Base-by-base conservation (phyloP, 177 flowering plant genomes). In the Vitis hybrid region DNA sequence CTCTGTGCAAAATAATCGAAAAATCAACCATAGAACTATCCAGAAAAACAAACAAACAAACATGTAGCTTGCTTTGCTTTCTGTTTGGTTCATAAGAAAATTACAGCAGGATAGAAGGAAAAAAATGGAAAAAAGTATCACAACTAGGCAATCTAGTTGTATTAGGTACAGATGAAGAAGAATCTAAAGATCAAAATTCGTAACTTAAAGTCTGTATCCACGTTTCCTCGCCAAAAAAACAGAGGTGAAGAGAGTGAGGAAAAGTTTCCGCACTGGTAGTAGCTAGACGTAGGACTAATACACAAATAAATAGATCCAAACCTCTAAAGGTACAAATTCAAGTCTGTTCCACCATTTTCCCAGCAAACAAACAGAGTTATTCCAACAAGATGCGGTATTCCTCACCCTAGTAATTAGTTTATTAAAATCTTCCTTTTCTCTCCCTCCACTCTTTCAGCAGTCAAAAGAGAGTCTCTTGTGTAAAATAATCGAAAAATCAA, bases 31-130 rank as follows among this genome's bases (percentile, higher is more conserved):
- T 15, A 14, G 19, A 33, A 61, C 33, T 33, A 74, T 51, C 26
- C 29, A 67, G 13, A 70, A 69, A 65, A 10, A 33, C 11, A 63
- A 55, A 55, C 45, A 13, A 29, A 39, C 48, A 6, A 70, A 18
- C 29, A 55, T 26, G 9, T 33, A 33, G 45, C 45, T 33, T 33
- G 45, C 6, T 33, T 33, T 33, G 7, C 45, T 33, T 33, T 33
- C 5, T 33, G 45, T 33, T 0, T 33, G 45, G 45, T 33, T 19
- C 3, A 52, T 55, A 50, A 22, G 51, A 39, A 29, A 33, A 52
- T 51, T 62, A 3, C 31, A 18, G 11, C 8, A 6, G 16, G 10
- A 19, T 1, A 13, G 10, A 3, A 18, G 1, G 52, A 57, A 29
- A 12, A 19, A 49, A 60, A 7, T n/a, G 3, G 50, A 9, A 58